Evolutionary conservation across 2,329 filamentous ascomycete species (phyloP), one percentile per base, ranked within the genome.

Genomic region (Cyphellophora europaea): DNA sequence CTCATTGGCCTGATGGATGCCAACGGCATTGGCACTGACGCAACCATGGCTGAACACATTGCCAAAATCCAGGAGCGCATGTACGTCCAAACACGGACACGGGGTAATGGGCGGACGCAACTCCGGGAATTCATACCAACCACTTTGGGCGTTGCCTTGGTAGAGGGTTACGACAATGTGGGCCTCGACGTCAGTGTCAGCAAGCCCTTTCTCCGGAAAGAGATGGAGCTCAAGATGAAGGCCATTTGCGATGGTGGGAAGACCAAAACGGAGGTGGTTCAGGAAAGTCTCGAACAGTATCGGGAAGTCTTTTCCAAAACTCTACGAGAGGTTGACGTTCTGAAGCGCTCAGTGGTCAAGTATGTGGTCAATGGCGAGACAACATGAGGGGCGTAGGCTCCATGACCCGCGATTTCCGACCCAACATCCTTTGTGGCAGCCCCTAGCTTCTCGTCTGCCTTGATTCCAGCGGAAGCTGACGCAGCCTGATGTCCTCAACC

Each of bases 21-120:
- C 29, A 98, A 98, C 54, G 91, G 91, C 2, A 98, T 98, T 45
- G 91, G 91, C 10, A 98, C 91, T 6, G 91, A 98, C 62, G 91
- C 91, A 5, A 98, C 91, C 1, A 98, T 98, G 91, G 91, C 91
- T 0, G 91, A 98, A 51, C 91, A 98, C 54, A 98, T 98, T 51
- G 78, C 84, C 40, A 98, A 89, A 59, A 93, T 98, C 50, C 87
- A 96, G 58, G 77, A 88, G 39, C 71, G 91, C 40, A 72, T 88
- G 49, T 98, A 98, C 52, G 89, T 87, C 32, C 74, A 77, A 37
- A 79, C 82, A 53, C 53, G 75, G 61, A 53, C 69, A 52, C 69
- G 65, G 32, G 53, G 61, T 31, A 56, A 56, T 35, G 62, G 64
- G 23, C 60, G 63, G 28, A 63, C 66, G 32, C 49, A 56, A 35